Evolutionary conservation across 345 rosid genomes (phyloP).

Genomic region (Citrus reticulata): DNA sequence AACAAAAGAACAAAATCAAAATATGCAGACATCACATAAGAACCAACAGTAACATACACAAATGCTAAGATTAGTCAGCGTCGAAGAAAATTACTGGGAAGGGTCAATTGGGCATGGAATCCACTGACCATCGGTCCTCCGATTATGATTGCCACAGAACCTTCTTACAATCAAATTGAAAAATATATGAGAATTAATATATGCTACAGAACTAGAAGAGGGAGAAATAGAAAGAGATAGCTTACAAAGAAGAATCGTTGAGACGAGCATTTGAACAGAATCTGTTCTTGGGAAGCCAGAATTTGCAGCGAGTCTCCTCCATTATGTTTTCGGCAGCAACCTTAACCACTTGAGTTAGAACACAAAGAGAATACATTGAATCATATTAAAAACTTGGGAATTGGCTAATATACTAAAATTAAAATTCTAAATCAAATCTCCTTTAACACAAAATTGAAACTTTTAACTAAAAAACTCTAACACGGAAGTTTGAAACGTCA

Average conservation of each 20-base stretch:
- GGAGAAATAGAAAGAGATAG: neutral
- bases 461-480: neutral
- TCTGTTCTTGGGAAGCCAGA: constrained; percentile 70
- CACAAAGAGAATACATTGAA: neutral
- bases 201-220: neutral
- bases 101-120: constrained; percentile 83
- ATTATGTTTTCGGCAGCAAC: neutral
- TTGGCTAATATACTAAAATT: neutral
- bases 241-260: constrained; percentile 46
- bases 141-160: constrained; percentile 89
- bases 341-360: neutral
- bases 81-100: constrained; percentile 55
- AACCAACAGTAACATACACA: neutral
- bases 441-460: neutral
- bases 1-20: neutral
- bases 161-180: constrained; percentile 25
- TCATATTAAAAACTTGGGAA: neutral
- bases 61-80: neutral
- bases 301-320: constrained; percentile 54
- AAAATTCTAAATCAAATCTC: neutral
- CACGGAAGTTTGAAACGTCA: neutral
- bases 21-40: neutral
- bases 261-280: constrained; percentile 51
- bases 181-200: neutral
- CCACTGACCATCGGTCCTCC: constrained; percentile 61